Percentiles rank a stretch among this genome's conserved stretches.
These are phyloP conservation scores for Scutellaria baicalensis DNA, from an alignment of 257 asterid genomes.

Conservation along the genomic window DNA sequence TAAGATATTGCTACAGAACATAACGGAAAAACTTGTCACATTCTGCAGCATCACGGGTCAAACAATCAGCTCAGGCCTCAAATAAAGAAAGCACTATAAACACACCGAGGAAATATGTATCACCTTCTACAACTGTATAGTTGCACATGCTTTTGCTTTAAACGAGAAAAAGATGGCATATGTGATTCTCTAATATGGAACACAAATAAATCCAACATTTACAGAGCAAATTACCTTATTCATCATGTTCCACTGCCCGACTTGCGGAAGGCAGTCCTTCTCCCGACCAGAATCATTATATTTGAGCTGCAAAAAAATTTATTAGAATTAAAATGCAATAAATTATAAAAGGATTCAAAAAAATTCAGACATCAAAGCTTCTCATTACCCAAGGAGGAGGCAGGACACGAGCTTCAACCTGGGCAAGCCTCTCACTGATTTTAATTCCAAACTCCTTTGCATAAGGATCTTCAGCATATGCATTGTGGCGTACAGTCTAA, in stretches of 20 bases:
- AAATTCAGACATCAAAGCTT: background rate
- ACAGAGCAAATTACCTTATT: slow-evolving; percentile 51
- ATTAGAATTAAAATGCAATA: background rate
- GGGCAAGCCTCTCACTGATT: slow-evolving; percentile 78
- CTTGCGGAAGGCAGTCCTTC: slow-evolving; percentile 87
- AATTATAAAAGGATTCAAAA: background rate
- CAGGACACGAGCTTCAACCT: slow-evolving; percentile 94
- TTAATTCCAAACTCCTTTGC: slow-evolving; percentile 95
- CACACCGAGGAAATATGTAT: background rate
- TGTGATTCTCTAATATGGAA: background rate
- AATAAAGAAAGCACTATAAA: background rate
- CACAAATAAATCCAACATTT: background rate
- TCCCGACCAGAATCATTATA: slow-evolving; percentile 94
- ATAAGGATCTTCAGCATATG: slow-evolving; percentile 69
- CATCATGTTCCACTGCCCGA: slow-evolving; percentile 99
- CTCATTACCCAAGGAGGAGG: slow-evolving; percentile 83
- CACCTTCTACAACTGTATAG: background rate
- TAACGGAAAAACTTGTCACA: too few relatives aligned
- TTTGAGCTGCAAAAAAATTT: slow-evolving; percentile 55
- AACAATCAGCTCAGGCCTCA: background rate
- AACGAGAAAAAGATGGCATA: background rate
- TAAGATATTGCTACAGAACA: too few relatives aligned
- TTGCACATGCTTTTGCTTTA: background rate
- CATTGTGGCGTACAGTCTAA: slow-evolving; percentile 86
- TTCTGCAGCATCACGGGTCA: too few relatives aligned